These are phyloP conservation scores for Metschnikowia arizonensis DNA, from an alignment of 805 yeast species.

Conservation along the genomic window DNA sequence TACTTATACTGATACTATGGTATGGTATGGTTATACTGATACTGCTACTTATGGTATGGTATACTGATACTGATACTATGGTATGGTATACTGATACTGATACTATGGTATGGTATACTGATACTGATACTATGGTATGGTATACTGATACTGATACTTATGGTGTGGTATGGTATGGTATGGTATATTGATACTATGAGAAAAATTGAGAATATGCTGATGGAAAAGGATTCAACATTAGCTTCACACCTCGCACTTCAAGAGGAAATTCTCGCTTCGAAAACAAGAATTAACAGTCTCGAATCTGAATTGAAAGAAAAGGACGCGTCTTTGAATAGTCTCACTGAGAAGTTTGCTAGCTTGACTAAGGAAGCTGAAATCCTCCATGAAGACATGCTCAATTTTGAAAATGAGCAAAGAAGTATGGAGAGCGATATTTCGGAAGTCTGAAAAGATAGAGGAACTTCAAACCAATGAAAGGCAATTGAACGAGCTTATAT, in stretches of 20 bases:
- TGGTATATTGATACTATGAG: too few species aligned
- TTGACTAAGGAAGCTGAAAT: conserved; percentile 16
- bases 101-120: too few species aligned
- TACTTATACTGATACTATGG: too few species aligned
- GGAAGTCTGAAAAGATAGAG: conserved; percentile 3
- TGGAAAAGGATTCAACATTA: not conserved
- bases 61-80: too few species aligned
- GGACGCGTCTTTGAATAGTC: conserved; percentile 19
- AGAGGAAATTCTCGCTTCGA: not conserved
- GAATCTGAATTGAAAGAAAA: conserved; percentile 20
- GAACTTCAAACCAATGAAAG: conserved; percentile 7
- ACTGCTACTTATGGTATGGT: too few species aligned
- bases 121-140: too few species aligned
- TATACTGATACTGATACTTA: too few species aligned
- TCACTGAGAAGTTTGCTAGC: conserved; percentile 15
- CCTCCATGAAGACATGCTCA: conserved; percentile 16
- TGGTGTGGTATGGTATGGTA: too few species aligned
- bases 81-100: too few species aligned
- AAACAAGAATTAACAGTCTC: conserved; percentile 6
- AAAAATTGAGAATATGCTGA: not conserved
- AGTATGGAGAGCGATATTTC: conserved; percentile 9
- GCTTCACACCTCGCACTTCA: not conserved
- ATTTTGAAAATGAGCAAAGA: conserved; percentile 17
- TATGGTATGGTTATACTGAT: too few species aligned
- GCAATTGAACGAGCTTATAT: conserved; percentile 6